Evolutionary conservation across 1,284 basidiomycete species (phyloP), one percentile per base, ranked within the genome.

Genomic region (Xerocomus nothofagi): DNA sequence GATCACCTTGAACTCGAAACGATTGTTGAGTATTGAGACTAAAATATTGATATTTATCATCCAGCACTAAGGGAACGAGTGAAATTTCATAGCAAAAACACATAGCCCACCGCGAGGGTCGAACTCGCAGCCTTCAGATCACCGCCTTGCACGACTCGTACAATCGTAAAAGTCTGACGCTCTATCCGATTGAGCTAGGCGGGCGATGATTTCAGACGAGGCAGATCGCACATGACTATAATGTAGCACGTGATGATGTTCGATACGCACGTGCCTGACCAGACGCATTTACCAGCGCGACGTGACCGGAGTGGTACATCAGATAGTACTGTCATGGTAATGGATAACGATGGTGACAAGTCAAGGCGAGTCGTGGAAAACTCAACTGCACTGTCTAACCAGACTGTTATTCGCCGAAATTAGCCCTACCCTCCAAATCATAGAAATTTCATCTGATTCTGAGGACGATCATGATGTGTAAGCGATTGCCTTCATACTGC

Each of bases 101-200:
- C 26, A 41, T 84, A 88, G 86, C 84, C 86, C 86, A 88, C 85
- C 85, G 86, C 84, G 86, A 88, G 86, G 85, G 85, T 89, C 86
- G 86, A 89, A 89, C 86, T 87, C 84, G 84, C 86, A 89, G 84
- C 86, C 86, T 88, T 88, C 86, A 86, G 83, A 86, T 29, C 24
- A 51, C 50, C 37, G 40, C 52, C 45, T 55, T 63, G 64, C 43
- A 61, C 59, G 49, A 63, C 50, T 60, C 23, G 61, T 53, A 62
- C 61, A 53, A 54, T 47, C 39, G 51, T 61, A 62, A 65, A 65
- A 82, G 80, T 81, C 84, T 85, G 85, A 86, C 81, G 84, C 84
- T 87, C 85, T 88, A 84, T 82, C 83, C 84, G 81, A 88, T 86
- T 86, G 84, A 87, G 84, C 84, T 86, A 86, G 82, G 82, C 83